phyloP scores from a whole-genome alignment of 306 rosid genomes.

The Geum urbanum region DNA sequence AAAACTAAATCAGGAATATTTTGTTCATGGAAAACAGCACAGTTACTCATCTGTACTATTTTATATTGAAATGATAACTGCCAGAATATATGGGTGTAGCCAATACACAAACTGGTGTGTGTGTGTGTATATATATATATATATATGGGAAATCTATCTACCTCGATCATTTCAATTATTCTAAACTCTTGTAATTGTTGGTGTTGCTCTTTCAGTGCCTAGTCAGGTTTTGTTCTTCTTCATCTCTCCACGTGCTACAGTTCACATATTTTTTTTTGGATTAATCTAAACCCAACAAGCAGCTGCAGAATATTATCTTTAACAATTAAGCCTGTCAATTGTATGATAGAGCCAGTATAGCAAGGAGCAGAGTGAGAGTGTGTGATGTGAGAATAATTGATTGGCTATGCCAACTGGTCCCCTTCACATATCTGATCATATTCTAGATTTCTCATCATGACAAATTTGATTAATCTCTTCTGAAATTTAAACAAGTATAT shows the following conservation, averaged over 20 bases:
- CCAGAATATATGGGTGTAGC: not conserved
- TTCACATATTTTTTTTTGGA: not conserved
- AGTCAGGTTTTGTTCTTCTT: not conserved
- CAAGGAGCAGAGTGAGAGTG: not conserved
- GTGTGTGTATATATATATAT: too few species aligned
- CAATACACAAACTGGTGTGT: not conserved
- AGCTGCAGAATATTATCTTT: slow-evolving; percentile 12
- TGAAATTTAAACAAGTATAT: not conserved
- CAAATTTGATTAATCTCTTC: slow-evolving; percentile 4
- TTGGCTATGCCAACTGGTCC: slow-evolving; percentile 12
- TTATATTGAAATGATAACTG: not conserved
- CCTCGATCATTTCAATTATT: slow-evolving; percentile 6
- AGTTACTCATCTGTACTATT: not conserved
- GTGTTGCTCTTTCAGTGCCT: not conserved
- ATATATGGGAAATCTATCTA: slow-evolving; percentile 1
- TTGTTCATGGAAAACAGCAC: not conserved
- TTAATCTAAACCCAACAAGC: slow-evolving; percentile 7
- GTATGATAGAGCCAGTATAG: not conserved
- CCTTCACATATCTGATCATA: not conserved
- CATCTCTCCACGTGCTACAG: slow-evolving; percentile 12
- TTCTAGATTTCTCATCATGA: not conserved
- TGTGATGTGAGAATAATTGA: slow-evolving; percentile 17
- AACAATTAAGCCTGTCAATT: slow-evolving; percentile 8
- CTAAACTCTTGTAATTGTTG: not conserved
- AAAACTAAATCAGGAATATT: slow-evolving; percentile 9